phyloP scores from a whole-genome alignment of 257 asterid genomes.

The Nicotiana tomentosiformis region DNA sequence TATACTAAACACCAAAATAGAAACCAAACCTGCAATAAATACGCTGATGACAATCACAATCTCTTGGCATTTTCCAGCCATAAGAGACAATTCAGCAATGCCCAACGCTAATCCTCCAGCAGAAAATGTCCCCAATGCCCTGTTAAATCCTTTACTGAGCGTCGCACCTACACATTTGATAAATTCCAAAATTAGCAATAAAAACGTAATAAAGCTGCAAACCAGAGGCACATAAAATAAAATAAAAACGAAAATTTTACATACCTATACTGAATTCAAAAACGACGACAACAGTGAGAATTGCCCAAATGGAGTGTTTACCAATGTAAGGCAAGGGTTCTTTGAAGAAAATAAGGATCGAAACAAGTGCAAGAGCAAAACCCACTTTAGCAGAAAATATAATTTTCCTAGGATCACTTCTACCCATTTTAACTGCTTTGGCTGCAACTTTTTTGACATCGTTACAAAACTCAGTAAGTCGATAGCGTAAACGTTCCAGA shows the following conservation, averaged over 20 bases:
- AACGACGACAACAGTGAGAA: slow-evolving; percentile 73
- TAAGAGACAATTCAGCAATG: slow-evolving; percentile 32
- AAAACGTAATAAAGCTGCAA: neutral
- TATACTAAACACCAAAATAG: neutral
- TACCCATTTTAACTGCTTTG: slow-evolving; percentile 35
- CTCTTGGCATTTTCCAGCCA: slow-evolving; percentile 54
- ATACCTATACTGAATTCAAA: slow-evolving; percentile 93
- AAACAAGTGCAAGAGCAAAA: slow-evolving; percentile 33
- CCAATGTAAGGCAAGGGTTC: slow-evolving; percentile 36
- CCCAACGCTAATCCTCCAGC: slow-evolving; percentile 46
- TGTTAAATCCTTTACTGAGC: slow-evolving; percentile 41
- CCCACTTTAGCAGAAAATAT: slow-evolving; percentile 46
- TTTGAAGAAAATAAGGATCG: slow-evolving; percentile 43
- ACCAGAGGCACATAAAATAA: neutral
- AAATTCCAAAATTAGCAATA: neutral
- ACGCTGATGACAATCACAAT: slow-evolving; percentile 56
- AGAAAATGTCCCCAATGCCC: slow-evolving; percentile 42
- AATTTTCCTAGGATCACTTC: slow-evolving; percentile 42
- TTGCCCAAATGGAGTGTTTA: slow-evolving; percentile 39
- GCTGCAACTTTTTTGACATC: neutral
- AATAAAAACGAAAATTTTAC: neutral
- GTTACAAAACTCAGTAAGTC: slow-evolving; percentile 4
- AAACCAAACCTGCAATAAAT: slow-evolving; percentile 59
- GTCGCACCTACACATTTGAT: slow-evolving; percentile 36
- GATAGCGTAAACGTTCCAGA: slow-evolving; percentile 24